Evolutionary conservation across 176 grass and related monocot genomes (phyloP), one percentile per base, ranked within the genome.

Genomic region (Avena atlantica): DNA sequence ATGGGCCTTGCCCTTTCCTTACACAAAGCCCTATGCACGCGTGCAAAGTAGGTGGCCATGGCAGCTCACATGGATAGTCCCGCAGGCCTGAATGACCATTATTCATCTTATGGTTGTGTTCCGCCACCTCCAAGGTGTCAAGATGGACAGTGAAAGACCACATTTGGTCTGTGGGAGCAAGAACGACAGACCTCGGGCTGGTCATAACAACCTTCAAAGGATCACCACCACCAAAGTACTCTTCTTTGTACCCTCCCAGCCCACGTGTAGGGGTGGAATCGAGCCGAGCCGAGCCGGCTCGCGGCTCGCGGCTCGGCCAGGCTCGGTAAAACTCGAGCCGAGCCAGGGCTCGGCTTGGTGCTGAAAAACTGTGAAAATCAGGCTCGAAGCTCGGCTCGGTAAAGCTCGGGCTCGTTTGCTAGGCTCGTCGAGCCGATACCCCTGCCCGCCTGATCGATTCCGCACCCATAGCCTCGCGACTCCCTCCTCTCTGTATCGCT

Each of bases 1-100:
- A 70, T 70, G 16, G 0, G 67, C 67, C 3, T 2, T 70, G 67
- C 34, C 34, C 67, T 9, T 10, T 19, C 37, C 44, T 48, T 12
- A 11, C 4, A 71, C 36, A 71, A 71, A 3, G 36, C 17, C 1
- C 68, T 44, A 44, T n/a, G 19, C 17, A 71, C 44, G 37, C 68
- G 10, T 42, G 36, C 9, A 71, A 44, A 42, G 36, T 11, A 44
- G 68, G 37, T 20, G 40, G 68, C 36, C 68, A 71, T 71, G 68
- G 37, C 37, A 71, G 37, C 36, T 71, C 68, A 71, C 17, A 44
- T 42, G 68, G 70, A 73, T 73, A 73, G 12, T 61, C 40, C 20
- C 11, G n/a, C 36, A 1, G 17, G 17, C 11, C 40, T 0, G 10
- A n/a, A 71, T 1, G 4, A 71, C 20, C 0, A 1, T 1, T 23